Evolutionary conservation across 306 rosid genomes (phyloP).

Genomic region (Lathyrus oleraceus): DNA sequence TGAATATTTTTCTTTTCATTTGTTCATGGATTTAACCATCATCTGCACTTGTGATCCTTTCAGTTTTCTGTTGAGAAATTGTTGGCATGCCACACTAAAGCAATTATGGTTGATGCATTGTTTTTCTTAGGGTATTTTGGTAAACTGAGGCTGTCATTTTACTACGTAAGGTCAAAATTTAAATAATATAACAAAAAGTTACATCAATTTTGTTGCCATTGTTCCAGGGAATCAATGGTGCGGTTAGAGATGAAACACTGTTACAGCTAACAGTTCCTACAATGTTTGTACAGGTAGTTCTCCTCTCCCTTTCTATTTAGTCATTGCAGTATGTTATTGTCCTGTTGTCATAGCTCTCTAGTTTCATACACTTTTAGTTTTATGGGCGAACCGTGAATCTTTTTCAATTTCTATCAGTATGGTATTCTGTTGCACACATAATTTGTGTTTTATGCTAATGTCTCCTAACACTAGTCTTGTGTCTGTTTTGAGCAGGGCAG

Average conservation of each 20-base stretch:
- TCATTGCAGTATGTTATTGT: not conserved
- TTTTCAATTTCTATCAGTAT: conserved; percentile 17
- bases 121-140: conserved; percentile 17
- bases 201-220: conserved; percentile 18
- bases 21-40: not conserved
- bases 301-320: conserved; percentile 11
- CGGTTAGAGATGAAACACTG: conserved; percentile 69
- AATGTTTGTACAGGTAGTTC: conserved; percentile 83
- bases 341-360: conserved; percentile 6
- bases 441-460: not conserved
- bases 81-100: conserved; percentile 1
- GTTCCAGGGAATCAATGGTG: conserved; percentile 79
- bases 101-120: not conserved
- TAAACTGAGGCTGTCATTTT: not conserved
- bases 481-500: conserved; percentile 60
- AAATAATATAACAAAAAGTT: not conserved
- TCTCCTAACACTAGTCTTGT: conserved; percentile 15
- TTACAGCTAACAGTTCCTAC: conserved; percentile 66
- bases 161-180: not conserved
- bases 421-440: conserved; percentile 13
- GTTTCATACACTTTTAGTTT: conserved; percentile 4
- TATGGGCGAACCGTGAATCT: not conserved
- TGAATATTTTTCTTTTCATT: conserved; percentile 6
- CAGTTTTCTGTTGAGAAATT: conserved; percentile 7
- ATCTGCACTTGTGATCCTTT: conserved; percentile 1